These are phyloP conservation scores for Symbiodinium pilosum DNA, from an alignment of 73 alveolate species.

Conservation along the genomic window DNA sequence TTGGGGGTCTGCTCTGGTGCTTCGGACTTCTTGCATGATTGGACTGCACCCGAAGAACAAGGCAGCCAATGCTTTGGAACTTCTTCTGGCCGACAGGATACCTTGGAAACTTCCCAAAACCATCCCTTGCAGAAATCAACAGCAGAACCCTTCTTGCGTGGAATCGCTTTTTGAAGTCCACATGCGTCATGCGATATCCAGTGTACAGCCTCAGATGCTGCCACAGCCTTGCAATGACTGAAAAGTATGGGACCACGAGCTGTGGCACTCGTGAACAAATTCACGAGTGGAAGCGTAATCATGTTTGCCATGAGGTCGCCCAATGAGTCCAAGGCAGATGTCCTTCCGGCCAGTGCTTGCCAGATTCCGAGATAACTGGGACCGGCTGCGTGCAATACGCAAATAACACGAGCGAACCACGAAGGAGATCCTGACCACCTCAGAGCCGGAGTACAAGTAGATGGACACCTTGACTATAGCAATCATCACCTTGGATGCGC, in stretches of 20 bases:
- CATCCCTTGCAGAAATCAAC: not conserved
- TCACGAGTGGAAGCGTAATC: constrained; percentile 75
- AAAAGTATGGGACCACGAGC: too few relatives aligned
- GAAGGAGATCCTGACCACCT: constrained; percentile 66
- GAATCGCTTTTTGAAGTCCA: constrained; percentile 31
- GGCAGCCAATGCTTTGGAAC: constrained; percentile 88
- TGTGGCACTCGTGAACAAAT: too few relatives aligned
- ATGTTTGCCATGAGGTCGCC: constrained; percentile 85
- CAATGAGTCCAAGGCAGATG: constrained; percentile 62
- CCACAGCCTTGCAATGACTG: too few relatives aligned
- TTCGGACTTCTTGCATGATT: too few relatives aligned
- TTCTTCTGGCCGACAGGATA: constrained; percentile 75
- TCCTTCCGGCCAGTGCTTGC: constrained; percentile 25
- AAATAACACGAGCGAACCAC: too few relatives aligned
- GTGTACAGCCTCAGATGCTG: constrained; percentile 33
- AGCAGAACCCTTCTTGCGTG: not conserved
- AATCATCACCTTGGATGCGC: constrained; percentile 43
- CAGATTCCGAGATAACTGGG: too few relatives aligned
- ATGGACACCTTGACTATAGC: constrained; percentile 38
- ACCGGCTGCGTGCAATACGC: too few relatives aligned
- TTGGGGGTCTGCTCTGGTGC: too few relatives aligned
- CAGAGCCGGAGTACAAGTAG: constrained; percentile 32
- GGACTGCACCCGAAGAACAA: constrained; percentile 1
- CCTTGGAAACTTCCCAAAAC: not conserved
- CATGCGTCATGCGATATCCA: constrained; percentile 60